phyloP scores from a whole-genome alignment of 2,329 filamentous ascomycete species.

The Neonectria magnoliae region DNA sequence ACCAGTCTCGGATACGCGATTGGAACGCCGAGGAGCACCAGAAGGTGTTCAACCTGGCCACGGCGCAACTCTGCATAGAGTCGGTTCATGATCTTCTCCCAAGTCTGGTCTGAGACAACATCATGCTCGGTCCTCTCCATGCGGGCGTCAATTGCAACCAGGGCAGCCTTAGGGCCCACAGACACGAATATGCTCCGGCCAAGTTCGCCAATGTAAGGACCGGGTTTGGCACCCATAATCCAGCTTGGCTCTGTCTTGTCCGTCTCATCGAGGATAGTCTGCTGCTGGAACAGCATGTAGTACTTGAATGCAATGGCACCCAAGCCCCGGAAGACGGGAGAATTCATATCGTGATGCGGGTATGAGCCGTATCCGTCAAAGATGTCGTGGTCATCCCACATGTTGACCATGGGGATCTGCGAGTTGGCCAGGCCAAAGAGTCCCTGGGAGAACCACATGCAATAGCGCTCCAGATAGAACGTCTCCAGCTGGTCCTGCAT shows the following conservation, averaged over 20 bases:
- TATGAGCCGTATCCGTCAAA: constrained; percentile 95
- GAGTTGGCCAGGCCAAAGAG: constrained; percentile 91
- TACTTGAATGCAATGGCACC: constrained; percentile 97
- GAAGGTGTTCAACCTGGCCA: constrained; percentile 87
- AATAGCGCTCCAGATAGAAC: constrained; percentile 90
- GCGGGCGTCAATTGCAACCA: constrained; percentile 89
- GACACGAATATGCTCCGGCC: constrained; percentile 89
- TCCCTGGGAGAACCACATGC: constrained; percentile 96
- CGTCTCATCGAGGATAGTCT: constrained; percentile 83
- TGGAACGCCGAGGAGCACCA: constrained; percentile 87
- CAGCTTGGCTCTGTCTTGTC: constrained; percentile 89
- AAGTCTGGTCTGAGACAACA: constrained; percentile 82
- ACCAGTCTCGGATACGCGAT: constrained; percentile 81
- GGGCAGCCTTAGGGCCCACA: constrained; percentile 79
- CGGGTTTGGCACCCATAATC: constrained; percentile 81
- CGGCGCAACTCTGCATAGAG: constrained; percentile 83
- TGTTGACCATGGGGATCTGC: constrained; percentile 98
- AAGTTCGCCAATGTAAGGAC: constrained; percentile 88
- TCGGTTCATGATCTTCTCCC: constrained; percentile 87
- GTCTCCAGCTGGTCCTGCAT: constrained; percentile 89
- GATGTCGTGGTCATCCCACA: constrained; percentile 95
- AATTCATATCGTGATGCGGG: constrained; percentile 89
- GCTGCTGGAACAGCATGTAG: constrained; percentile 98
- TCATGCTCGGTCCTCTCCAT: constrained; percentile 89
- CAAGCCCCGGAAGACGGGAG: constrained; percentile 87